Conservation (phyloP, 768 basidiomycete species). For the Daedaleopsis sinensis region DNA sequence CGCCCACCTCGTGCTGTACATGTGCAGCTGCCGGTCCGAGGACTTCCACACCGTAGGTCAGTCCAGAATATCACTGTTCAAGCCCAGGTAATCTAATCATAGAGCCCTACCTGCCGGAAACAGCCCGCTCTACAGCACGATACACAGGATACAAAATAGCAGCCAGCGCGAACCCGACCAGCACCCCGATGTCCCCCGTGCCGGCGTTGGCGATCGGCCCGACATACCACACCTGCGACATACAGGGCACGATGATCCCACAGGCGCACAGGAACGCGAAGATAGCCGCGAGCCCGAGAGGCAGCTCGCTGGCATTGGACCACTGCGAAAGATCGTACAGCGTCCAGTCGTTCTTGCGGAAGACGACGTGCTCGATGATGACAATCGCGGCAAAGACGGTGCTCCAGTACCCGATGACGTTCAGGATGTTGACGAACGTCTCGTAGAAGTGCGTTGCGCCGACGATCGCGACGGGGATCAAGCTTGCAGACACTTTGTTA, state of each 20-base stretch:
- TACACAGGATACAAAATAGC: slow-evolving; percentile 33
- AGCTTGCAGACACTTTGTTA: slow-evolving; percentile 26
- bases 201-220: slow-evolving; percentile 48
- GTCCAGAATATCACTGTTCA: no score
- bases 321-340: slow-evolving; percentile 42
- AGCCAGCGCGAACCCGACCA: slow-evolving; percentile 40
- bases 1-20: no score
- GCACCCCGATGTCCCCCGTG: slow-evolving; percentile 53
- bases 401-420: slow-evolving; percentile 51
- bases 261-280: slow-evolving; percentile 42
- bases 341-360: slow-evolving; percentile 39
- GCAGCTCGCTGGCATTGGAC: slow-evolving; percentile 40
- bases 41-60: no score
- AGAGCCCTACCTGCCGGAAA: no score
- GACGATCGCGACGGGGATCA: slow-evolving; percentile 50
- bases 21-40: no score
- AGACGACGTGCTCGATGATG: slow-evolving; percentile 47
- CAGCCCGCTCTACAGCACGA: slow-evolving; percentile 32
- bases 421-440: slow-evolving; percentile 46
- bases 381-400: slow-evolving; percentile 41
- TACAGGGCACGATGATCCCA: slow-evolving; percentile 46
- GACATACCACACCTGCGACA: slow-evolving; percentile 55
- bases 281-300: slow-evolving; percentile 44
- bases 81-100: no score
- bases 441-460: slow-evolving; percentile 48